These are phyloP conservation scores for Boletus tomentosulus DNA, from an alignment of 768 basidiomycete species.

Conservation along the genomic window DNA sequence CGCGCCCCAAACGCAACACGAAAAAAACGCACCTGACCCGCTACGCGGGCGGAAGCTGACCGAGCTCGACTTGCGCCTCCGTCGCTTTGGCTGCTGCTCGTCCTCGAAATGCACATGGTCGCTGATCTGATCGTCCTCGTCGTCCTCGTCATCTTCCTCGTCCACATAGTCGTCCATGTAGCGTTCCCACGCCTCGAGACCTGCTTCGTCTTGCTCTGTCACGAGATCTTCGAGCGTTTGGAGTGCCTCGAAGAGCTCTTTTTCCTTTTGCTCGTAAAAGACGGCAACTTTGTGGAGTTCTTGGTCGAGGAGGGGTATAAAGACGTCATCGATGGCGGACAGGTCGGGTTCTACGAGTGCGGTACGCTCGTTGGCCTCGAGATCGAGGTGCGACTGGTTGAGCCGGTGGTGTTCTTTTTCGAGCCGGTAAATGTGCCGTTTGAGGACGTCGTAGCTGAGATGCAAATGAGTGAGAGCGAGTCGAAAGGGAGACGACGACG, in stretches of 20 bases:
- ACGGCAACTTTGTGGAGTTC: conserved; percentile 76
- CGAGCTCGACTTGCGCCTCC: conserved; percentile 35
- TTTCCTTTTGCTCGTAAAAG: conserved; percentile 79
- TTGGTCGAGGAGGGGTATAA: conserved; percentile 71
- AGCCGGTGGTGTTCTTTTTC: conserved; percentile 69
- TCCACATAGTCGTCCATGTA: conserved; percentile 47
- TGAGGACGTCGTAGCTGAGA: conserved; percentile 75
- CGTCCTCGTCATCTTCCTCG: conserved; percentile 60
- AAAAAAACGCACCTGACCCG: conserved; percentile 14
- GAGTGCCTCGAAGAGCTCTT: conserved; percentile 62
- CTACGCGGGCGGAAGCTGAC: conserved; percentile 23
- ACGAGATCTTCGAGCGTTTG: conserved; percentile 55
- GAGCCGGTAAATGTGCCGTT: conserved; percentile 80
- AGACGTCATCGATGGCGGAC: conserved; percentile 51
- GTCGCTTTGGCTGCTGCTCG: conserved; percentile 24
- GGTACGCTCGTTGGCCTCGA: conserved; percentile 62
- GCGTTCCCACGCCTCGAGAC: conserved; percentile 44
- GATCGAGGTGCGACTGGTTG: conserved; percentile 41
- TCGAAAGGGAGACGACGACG: conserved; percentile 25
- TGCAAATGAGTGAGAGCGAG: background rate
- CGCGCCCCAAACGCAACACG: background rate
- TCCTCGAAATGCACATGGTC: conserved; percentile 29
- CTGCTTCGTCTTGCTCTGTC: conserved; percentile 54
- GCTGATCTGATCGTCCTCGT: conserved; percentile 43
- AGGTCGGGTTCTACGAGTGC: conserved; percentile 44